phyloP scores from a whole-genome alignment of 306 rosid genomes.

The Erythrophleum fordii region DNA sequence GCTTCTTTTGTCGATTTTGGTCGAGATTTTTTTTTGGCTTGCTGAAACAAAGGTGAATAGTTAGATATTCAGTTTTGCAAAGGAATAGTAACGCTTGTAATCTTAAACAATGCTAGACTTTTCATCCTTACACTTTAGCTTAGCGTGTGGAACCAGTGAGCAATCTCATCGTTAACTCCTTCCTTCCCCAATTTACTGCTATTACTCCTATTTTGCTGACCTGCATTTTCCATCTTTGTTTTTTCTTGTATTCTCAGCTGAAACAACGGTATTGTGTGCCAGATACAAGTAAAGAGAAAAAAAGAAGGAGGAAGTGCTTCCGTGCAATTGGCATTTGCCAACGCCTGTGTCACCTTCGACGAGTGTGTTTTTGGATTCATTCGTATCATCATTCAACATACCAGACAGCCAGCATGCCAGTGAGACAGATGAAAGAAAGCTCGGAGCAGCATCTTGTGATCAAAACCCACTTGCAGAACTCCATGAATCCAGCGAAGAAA shows the following conservation, averaged over 20 bases:
- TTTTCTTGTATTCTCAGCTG: slow-evolving; percentile 40
- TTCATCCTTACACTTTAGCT: slow-evolving; percentile 43
- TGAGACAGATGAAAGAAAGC: slow-evolving; percentile 91
- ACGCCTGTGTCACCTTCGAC: slow-evolving; percentile 40
- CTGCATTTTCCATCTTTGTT: slow-evolving; percentile 49
- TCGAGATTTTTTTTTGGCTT: slow-evolving; percentile 15
- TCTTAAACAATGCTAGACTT: slow-evolving; percentile 44
- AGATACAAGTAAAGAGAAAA: slow-evolving; percentile 35
- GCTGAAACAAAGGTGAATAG: slow-evolving; percentile 41
- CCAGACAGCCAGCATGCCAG: slow-evolving; percentile 73
- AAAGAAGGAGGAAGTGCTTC: slow-evolving; percentile 38
- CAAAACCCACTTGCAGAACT: slow-evolving; percentile 80
- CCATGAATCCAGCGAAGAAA: slow-evolving; percentile 64
- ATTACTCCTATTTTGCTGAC: slow-evolving; percentile 48
- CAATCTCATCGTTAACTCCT: slow-evolving; percentile 51
- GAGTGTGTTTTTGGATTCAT: slow-evolving; percentile 27
- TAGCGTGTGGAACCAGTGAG: slow-evolving; percentile 46
- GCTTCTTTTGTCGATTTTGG: slow-evolving; percentile 9
- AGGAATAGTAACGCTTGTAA: slow-evolving; percentile 49
- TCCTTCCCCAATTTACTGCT: slow-evolving; percentile 35
- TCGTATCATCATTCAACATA: slow-evolving; percentile 28
- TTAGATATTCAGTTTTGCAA: slow-evolving; percentile 43
- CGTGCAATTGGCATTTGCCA: slow-evolving; percentile 43
- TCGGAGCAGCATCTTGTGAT: slow-evolving; percentile 94
- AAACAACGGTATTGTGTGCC: slow-evolving; percentile 48